Conservation (phyloP, 2,329 filamentous ascomycete genomes). For the Aspergillus amoenus region DNA sequence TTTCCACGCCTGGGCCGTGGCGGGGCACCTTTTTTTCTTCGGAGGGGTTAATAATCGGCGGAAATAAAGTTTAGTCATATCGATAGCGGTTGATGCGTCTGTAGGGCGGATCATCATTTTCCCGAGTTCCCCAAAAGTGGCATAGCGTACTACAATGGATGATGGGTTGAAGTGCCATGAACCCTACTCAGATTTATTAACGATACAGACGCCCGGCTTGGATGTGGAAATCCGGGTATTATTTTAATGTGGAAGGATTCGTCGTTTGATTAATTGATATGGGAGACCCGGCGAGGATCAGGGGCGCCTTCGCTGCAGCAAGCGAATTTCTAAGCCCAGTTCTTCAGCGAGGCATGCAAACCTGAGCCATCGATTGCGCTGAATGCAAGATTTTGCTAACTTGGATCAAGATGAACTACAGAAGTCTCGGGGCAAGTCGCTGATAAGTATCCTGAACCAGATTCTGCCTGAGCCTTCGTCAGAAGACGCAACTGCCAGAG, state of each 20-base stretch:
- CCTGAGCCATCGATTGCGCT: conserved; percentile 11
- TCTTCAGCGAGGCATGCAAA: conserved; percentile 41
- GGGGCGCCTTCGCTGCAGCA: conserved; percentile 35
- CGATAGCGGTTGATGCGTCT: not conserved
- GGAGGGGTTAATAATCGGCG: conserved; percentile 21
- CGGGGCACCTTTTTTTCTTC: conserved; percentile 25
- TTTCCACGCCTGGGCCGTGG: conserved; percentile 23
- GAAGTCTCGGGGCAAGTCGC: conserved; percentile 33
- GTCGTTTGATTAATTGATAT: conserved; percentile 21
- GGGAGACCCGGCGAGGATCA: conserved; percentile 25
- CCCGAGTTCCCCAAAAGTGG: not conserved
- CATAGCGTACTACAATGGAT: not conserved
- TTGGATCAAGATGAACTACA: conserved; percentile 38
- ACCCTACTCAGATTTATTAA: not conserved
- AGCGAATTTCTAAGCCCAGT: conserved; percentile 39
- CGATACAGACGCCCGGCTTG: not conserved
- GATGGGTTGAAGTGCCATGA: not conserved
- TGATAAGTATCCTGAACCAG: conserved; percentile 35
- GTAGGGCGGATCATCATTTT: not conserved
- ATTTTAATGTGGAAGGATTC: not conserved
- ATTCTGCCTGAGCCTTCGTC: conserved; percentile 6
- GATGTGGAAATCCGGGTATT: not conserved
- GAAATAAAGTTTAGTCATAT: conserved; percentile 21
- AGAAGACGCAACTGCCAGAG: conserved; percentile 23
- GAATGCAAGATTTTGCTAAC: conserved; percentile 28